Percentiles rank a stretch among this genome's conserved stretches.
These are phyloP conservation scores for Neoascochyta sp. DNA, from an alignment of 2,329 filamentous ascomycete genomes.

Conservation along the genomic window DNA sequence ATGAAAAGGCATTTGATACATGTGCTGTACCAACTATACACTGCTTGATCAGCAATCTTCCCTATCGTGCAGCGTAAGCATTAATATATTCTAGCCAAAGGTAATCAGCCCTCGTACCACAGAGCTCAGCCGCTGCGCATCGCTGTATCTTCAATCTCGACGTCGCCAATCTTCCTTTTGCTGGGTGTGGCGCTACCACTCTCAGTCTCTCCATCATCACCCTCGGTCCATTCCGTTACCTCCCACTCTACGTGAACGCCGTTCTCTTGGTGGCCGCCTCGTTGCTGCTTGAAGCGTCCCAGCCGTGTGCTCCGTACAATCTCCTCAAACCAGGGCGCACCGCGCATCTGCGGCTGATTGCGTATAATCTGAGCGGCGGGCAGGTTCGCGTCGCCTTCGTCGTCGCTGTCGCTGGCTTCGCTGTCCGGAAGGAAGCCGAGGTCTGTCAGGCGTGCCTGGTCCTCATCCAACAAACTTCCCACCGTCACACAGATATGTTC, in stretches of 20 bases:
- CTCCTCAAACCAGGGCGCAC: conserved; percentile 81
- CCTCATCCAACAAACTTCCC: conserved; percentile 69
- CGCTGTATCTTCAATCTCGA: conserved; percentile 26
- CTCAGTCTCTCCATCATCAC: conserved; percentile 40
- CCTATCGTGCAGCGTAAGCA: no score
- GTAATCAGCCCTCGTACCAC: background rate
- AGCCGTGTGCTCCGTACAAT: conserved; percentile 73
- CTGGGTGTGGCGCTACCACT: conserved; percentile 13
- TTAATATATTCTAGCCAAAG: no score
- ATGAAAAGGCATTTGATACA: no score
- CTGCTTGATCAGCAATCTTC: no score
- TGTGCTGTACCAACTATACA: no score
- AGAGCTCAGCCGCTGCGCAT: conserved; percentile 16
- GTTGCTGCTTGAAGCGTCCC: conserved; percentile 62
- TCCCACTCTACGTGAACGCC: conserved; percentile 74
- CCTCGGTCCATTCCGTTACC: conserved; percentile 62
- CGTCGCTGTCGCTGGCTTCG: conserved; percentile 22
- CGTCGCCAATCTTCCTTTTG: conserved; percentile 37
- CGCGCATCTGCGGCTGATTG: conserved; percentile 39
- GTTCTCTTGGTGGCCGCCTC: conserved; percentile 61
- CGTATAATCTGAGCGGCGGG: conserved; percentile 13
- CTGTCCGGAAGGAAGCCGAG: conserved; percentile 60
- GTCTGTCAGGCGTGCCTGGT: conserved; percentile 69
- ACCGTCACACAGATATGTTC: conserved; percentile 78
- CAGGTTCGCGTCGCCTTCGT: conserved; percentile 11